Base-by-base conservation (phyloP, 768 basidiomycete genomes). In the Porpolomopsis calyptriformis region DNA sequence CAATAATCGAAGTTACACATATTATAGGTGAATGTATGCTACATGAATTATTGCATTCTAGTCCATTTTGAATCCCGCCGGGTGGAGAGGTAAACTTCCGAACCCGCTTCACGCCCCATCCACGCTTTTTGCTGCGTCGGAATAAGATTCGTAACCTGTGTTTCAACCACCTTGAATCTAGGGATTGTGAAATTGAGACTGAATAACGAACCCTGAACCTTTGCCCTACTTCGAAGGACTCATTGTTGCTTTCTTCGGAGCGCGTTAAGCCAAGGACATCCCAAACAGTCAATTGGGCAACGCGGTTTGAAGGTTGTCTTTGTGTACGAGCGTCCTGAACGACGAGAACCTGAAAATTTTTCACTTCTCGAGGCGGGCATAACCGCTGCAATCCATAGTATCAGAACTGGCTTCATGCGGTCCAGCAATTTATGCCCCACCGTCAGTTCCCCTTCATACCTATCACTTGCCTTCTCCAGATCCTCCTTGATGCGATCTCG, bases 251-350 rank as follows among this genome's bases (percentile, higher is more conserved):
- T 4, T 70, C 75, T 50, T 84, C 81, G 19, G 65, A 64, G n/a
- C 68, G 54, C 0, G 64, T 66, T 22, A 84, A 49, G 10, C 65
- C 65, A 3, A 76, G 63, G 2, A 76, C 80, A 55, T 93, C 87
- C 88, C 88, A 92, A 3, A 93, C 73, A 0, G 84, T 92, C 45
- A 97, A 53, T 57, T 87, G 85, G 0, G 81, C 91, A 1, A 64
- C 69, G 41, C 87, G 73, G 49, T 73, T 66, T 6, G 75, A 65
- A 0, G 72, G 69, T 43, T 72, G 66, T 49, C 72, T 70, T 0
- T 57, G 52, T 22, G 77, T 80, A 27, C 69, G 68, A 14, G 77
- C 74, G 56, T 86, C 92, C 52, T 74, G 66, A 12, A 82, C 71
- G 11, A 79, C 66, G 12, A 91, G 57, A 4, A 93, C 77, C 35